phyloP scores from a whole-genome alignment of 495 filamentous ascomycete genomes.

The Penicillium herquei region DNA sequence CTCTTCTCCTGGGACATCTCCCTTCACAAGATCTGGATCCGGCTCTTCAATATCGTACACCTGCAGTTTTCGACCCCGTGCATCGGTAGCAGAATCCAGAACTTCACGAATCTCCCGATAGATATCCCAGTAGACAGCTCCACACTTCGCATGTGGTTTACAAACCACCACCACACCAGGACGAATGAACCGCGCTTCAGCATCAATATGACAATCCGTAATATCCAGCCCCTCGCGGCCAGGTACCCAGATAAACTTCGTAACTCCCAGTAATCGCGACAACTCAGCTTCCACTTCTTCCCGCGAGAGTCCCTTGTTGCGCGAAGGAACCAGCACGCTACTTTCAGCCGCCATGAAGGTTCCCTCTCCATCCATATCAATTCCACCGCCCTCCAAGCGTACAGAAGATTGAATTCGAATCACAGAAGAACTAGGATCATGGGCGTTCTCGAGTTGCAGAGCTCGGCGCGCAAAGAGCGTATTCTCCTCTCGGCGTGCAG shows the following conservation, averaged over 20 bases:
- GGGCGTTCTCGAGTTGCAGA: constrained; percentile 20
- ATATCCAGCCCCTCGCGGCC: constrained; percentile 31
- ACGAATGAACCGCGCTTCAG: constrained; percentile 29
- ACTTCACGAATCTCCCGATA: constrained; percentile 29
- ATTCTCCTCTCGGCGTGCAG: constrained; percentile 18
- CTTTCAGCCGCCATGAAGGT: constrained; percentile 38
- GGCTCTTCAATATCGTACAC: constrained; percentile 32
- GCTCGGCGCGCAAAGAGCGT: constrained; percentile 24
- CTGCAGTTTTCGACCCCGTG: constrained; percentile 24
- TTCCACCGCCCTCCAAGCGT: constrained; percentile 31
- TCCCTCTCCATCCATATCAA: constrained; percentile 37
- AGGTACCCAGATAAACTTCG: constrained; percentile 36
- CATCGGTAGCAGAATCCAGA: constrained; percentile 23
- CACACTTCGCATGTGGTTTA: constrained; percentile 19
- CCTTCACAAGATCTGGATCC: constrained; percentile 22
- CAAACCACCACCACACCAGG: constrained; percentile 34
- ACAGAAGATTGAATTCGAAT: constrained; percentile 19
- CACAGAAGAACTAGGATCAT: constrained; percentile 1
- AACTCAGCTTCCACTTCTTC: constrained; percentile 25
- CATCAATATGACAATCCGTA: constrained; percentile 37
- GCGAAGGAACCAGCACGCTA: constrained; percentile 26
- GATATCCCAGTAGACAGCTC: constrained; percentile 23
- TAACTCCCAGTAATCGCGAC: constrained; percentile 21
- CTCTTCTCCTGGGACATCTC: constrained; percentile 22
- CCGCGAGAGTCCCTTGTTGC: constrained; percentile 26